Base-by-base conservation (phyloP, 768 basidiomycete species). In the Cytidiella melzeri region DNA sequence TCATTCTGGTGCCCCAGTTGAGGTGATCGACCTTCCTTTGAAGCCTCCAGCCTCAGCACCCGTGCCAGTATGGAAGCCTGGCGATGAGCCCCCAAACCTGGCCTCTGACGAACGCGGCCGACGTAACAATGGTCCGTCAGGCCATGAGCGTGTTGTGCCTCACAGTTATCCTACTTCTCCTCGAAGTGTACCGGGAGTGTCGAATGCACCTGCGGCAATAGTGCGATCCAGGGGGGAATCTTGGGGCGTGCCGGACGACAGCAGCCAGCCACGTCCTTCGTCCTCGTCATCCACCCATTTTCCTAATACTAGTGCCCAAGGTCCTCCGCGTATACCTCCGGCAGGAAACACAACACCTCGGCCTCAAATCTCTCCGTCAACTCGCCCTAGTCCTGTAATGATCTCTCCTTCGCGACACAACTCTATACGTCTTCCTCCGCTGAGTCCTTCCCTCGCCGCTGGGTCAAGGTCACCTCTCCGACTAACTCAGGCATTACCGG, bases 81-180 rank as follows among this genome's bases (percentile, higher is more conserved):
- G 43, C 18, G 62, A 61, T 10, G 55, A 53, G 5, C 49, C 56
- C 11, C 53, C 57, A 10, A 9, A 25, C 13, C 30, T 5, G 53
- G 47, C 38, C 46, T 54, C 57, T 15, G 55, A 54, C 5, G 61
- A 62, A 15, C 58, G 62, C 9, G 60, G 61, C 12, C 58, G 63
- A 28, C 57, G 58, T 25, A 59, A 62, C 41, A 52, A 55, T 11
- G 57, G 53, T 5, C 42, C 55, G 41, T 57, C 60, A 10, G 53
- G 57, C 13, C 62, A 63, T 28, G 66, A 67, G 19, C 63, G 63
- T 19, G 39, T 65, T 48, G 57, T 58, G 11, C 57, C 28, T 47
- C 58, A 24, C 55, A 53, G 30, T 51, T 50, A 34, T 28, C 54
- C 57, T 3, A 50, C 57, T 1, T 60, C 60, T 3, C 57, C 60